Evolutionary conservation across 2,329 filamentous ascomycete genomes (phyloP).

Genomic region (Dothiorella sarmentorum): DNA sequence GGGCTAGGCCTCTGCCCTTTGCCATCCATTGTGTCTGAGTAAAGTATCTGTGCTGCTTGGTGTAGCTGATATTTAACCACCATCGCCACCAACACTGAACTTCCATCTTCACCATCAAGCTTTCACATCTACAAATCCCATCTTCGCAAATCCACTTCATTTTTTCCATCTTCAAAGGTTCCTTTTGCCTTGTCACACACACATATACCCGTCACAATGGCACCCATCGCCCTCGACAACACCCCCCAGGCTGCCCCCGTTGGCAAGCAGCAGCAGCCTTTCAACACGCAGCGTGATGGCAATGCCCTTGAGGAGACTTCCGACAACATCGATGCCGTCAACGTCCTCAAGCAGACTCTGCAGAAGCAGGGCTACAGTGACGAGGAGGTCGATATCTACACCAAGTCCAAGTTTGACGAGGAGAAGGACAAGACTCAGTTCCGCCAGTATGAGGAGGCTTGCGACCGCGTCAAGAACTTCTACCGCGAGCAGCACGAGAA

Average conservation of each 20-base stretch:
- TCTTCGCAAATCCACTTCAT: neutral
- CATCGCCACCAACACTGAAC: neutral
- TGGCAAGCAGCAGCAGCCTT: conserved; percentile 39
- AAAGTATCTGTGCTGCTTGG: neutral
- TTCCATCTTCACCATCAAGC: neutral
- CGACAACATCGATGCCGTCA: conserved; percentile 59
- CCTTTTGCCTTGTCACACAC: neutral
- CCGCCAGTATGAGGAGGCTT: conserved; percentile 78
- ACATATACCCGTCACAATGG: neutral
- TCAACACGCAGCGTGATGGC: conserved; percentile 52
- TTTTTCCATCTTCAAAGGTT: neutral
- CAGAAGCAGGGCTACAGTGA: conserved; percentile 47
- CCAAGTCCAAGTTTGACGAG: conserved; percentile 64
- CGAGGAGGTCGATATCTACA: conserved; percentile 50
- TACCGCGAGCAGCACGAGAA: conserved; percentile 70
- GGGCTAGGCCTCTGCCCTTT: neutral
- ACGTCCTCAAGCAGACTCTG: conserved; percentile 56
- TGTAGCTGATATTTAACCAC: conserved; percentile 18
- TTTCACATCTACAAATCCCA: neutral
- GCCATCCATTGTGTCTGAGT: conserved; percentile 1
- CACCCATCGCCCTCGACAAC: conserved; percentile 40
- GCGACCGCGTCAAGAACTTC: conserved; percentile 81
- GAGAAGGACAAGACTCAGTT: conserved; percentile 77
- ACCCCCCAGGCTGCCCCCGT: conserved; percentile 41
- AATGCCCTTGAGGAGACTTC: conserved; percentile 57